Percentiles rank a stretch among this genome's conserved stretches.
phyloP scores from a whole-genome alignment of 2,329 filamentous ascomycete species.

The Trichoderma citrinoviride region DNA sequence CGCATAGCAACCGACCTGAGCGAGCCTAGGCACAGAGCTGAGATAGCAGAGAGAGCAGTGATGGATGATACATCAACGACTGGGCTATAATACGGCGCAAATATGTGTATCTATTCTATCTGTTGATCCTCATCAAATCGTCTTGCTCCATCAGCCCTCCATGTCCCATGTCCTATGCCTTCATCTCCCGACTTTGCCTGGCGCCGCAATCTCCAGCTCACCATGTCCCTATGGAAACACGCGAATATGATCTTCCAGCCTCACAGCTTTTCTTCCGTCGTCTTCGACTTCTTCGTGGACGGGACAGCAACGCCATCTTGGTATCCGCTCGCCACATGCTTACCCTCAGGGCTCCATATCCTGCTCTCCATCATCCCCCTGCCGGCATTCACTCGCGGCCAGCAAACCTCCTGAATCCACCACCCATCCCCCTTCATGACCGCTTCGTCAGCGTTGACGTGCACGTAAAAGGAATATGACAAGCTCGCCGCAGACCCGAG shows the following conservation, averaged over 20 bases:
- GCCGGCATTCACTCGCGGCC: conserved; percentile 47
- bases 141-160: too few species aligned
- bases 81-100: too few species aligned
- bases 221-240: too few species aligned
- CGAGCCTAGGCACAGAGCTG: too few species aligned
- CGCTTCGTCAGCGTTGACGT: conserved; percentile 47
- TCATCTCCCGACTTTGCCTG: neutral
- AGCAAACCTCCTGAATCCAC: conserved; percentile 54
- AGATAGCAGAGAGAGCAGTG: too few species aligned
- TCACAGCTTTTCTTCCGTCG: conserved; percentile 30
- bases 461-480: conserved; percentile 52
- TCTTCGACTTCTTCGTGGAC: conserved; percentile 25
- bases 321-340: conserved; percentile 53
- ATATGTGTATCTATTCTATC: too few species aligned
- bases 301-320: conserved; percentile 50
- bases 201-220: neutral
- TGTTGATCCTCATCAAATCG: too few species aligned
- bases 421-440: conserved; percentile 49
- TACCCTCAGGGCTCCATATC: conserved; percentile 53
- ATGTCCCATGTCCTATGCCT: too few species aligned
- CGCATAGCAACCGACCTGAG: too few species aligned
- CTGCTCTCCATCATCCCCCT: conserved; percentile 48
- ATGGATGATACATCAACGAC: too few species aligned
- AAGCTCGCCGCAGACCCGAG: conserved; percentile 45
- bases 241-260: neutral